Evolutionary conservation across 352 stramenopile genomes (phyloP), one percentile per base, ranked within the genome.

Genomic region (Globisporangium emineosum): DNA sequence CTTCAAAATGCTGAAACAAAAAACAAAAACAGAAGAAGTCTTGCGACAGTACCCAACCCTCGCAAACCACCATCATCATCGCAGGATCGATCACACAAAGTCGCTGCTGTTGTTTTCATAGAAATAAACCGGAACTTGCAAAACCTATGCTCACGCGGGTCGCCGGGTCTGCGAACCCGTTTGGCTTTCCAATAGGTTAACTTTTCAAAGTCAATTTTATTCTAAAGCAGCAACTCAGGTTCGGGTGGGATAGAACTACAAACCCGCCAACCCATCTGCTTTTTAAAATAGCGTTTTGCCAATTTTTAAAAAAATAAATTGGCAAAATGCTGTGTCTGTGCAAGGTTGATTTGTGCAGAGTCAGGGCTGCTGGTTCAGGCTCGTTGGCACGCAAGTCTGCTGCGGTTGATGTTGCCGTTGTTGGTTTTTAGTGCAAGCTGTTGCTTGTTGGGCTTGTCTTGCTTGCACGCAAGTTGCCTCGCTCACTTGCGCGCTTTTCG

Each of bases 1-100:
- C 23, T 42, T 62, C 23, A 35, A 40, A 40, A 40, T 17, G 33
- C 33, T 42, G 12, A 10, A 5, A 12, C 1, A 10, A 42, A 19
- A 13, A 17, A 42, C 35, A 17, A 42, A 19, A 42, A 17, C 35
- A 40, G 10, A 40, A 32, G 2, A 32, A 32, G 32, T 35, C 32
- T 40, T 13, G 33, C 56, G 56, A 21, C 56, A 61, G 37, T 9
- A 52, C 55, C 55, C 32, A 60, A 60, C 54, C 54, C 54, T 45
- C 25, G 13, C 45, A n/a, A 5, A 3, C 9, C 40, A 21, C 33
- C 33, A 15, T 40, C 35, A 42, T 23, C 40, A 21, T 21, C 40
- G n/a, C n/a, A n/a, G n/a, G n/a, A 47, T 47, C 40, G n/a, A 47
- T 21, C 40, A 17, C 40, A 47, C 17, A 55, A 33, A 55, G 37